phyloP scores from a whole-genome alignment of 192 early-diverging fungal species.

The Kappamyces sp. region DNA sequence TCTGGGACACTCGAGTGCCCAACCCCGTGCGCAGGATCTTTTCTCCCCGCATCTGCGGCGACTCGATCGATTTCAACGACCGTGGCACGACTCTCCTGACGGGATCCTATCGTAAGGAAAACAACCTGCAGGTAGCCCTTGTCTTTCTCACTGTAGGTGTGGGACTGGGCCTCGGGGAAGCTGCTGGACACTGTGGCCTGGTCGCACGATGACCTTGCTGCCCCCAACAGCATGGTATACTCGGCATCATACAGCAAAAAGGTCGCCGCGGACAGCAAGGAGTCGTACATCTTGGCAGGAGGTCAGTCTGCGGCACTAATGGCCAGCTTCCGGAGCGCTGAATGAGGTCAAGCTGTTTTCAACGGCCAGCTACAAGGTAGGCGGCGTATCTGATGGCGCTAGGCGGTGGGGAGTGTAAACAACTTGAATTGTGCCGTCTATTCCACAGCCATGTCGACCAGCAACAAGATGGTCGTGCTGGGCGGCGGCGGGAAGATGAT shows the following conservation, averaged over 20 bases:
- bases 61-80: constrained; percentile 43
- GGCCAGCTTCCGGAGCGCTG: constrained; percentile 6
- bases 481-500: constrained; percentile 36
- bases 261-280: constrained; percentile 2
- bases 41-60: constrained; percentile 55
- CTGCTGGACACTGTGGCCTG: constrained; percentile 39
- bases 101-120: constrained; percentile 36
- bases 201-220: constrained; percentile 28
- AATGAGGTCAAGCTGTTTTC: constrained; percentile 41
- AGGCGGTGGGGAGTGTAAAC: constrained; percentile 38
- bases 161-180: constrained; percentile 24
- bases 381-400: constrained; percentile 18
- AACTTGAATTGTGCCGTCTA: constrained; percentile 36
- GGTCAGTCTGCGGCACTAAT: constrained; percentile 21
- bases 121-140: constrained; percentile 36
- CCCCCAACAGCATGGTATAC: constrained; percentile 28
- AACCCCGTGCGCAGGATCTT: constrained; percentile 45
- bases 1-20: constrained; percentile 43
- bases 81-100: constrained; percentile 30
- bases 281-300: constrained; percentile 34
- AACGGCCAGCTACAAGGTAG: background rate
- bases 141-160: constrained; percentile 16
- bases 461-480: constrained; percentile 37
- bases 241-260: constrained; percentile 24
- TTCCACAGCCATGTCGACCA: constrained; percentile 26